phyloP scores from a whole-genome alignment of 495 filamentous ascomycete genomes.

The Penicillium fimorum region DNA sequence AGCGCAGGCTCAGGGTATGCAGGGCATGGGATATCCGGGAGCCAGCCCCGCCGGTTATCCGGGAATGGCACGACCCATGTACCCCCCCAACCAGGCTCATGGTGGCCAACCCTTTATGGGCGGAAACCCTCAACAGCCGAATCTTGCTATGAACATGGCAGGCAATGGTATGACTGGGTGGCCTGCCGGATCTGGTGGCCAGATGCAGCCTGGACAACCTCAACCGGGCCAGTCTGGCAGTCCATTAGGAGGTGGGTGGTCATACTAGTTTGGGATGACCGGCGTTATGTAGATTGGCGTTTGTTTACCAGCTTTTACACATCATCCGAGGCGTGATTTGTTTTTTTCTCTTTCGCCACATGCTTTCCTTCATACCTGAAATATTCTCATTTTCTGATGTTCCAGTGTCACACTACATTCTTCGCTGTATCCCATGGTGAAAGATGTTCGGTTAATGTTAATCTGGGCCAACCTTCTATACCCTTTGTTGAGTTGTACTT shows the following conservation, averaged over 20 bases:
- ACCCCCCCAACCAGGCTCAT: constrained; percentile 40
- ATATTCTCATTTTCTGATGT: constrained; percentile 22
- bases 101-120: constrained; percentile 43
- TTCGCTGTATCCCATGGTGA: constrained; percentile 21
- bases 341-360: constrained; percentile 18
- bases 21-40: constrained; percentile 44
- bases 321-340: constrained; percentile 17
- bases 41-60: constrained; percentile 38
- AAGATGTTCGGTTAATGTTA: constrained; percentile 36
- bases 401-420: constrained; percentile 15
- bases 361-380: constrained; percentile 24
- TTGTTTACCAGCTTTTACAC: constrained; percentile 12
- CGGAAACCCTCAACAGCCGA: constrained; percentile 39
- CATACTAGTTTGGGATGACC: constrained; percentile 33
- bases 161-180: constrained; percentile 43
- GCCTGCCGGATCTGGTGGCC: constrained; percentile 34
- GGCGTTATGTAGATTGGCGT: constrained; percentile 36
- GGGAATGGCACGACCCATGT: constrained; percentile 42
- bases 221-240: constrained; percentile 46
- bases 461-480: constrained; percentile 45
- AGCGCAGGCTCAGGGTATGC: constrained; percentile 59
- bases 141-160: constrained; percentile 43
- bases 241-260: constrained; percentile 45
- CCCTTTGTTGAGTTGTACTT: constrained; percentile 43
- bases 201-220: constrained; percentile 46